A percentile compares a stretch with the other conserved stretches of the same genome.
These are phyloP conservation scores for Beauveria rudraprayagi DNA, from an alignment of 2,329 filamentous ascomycete species.

Conservation along the genomic window DNA sequence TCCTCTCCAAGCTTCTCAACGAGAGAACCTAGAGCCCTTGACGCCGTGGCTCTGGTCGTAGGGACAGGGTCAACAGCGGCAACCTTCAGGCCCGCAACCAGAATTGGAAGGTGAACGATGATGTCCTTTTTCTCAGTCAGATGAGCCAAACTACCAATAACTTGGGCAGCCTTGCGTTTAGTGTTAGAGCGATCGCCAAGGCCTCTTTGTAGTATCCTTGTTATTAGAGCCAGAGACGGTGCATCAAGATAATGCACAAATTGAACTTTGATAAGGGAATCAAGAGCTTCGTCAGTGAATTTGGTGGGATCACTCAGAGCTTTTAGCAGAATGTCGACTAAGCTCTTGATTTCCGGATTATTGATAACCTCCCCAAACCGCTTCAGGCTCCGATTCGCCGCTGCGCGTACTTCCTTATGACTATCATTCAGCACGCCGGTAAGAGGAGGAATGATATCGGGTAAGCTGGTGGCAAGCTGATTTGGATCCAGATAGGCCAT, in stretches of 20 bases:
- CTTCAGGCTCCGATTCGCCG: conserved; percentile 92
- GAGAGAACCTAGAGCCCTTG: conserved; percentile 90
- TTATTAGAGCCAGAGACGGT: conserved; percentile 87
- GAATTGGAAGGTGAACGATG: conserved; percentile 78
- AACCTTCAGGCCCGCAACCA: conserved; percentile 81
- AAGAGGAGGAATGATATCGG: conserved; percentile 92
- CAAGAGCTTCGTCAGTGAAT: conserved; percentile 89
- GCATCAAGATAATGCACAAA: conserved; percentile 98
- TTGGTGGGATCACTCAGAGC: conserved; percentile 96
- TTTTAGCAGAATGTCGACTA: conserved; percentile 87
- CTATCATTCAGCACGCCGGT: conserved; percentile 93
- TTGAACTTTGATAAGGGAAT: conserved; percentile 93
- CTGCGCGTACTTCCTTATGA: conserved; percentile 89
- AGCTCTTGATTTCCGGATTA: conserved; percentile 91
- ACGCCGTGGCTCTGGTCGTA: conserved; percentile 90
- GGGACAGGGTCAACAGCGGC: conserved; percentile 94
- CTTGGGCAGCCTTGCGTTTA: conserved; percentile 92
- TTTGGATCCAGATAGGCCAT: conserved; percentile 98
- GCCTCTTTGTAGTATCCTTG: conserved; percentile 89
- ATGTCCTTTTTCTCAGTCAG: conserved; percentile 95
- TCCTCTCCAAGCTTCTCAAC: conserved; percentile 98
- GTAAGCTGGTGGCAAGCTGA: conserved; percentile 83
- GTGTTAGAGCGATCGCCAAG: conserved; percentile 85
- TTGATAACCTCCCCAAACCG: conserved; percentile 97
- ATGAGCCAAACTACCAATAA: conserved; percentile 95